Conservation (phyloP, 306 rosid genomes). For the Trifolium fragiferum region DNA sequence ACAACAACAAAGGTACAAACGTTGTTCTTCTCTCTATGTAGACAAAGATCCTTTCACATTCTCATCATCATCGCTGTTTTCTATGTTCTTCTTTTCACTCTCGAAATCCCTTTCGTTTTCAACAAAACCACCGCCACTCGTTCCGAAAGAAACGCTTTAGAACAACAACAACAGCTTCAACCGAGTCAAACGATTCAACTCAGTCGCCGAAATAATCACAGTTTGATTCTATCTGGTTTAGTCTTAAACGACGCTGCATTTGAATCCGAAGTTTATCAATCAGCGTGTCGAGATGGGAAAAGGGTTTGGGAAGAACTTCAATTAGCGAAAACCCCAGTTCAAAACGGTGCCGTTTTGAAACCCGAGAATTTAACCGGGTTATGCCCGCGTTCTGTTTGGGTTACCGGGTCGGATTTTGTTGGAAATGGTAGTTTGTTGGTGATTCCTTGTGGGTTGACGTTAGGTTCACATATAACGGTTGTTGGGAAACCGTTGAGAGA, state of each 20-base stretch:
- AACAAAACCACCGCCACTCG: constrained; percentile 45
- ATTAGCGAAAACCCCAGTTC: constrained; percentile 35
- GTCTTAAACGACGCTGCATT: constrained; percentile 56
- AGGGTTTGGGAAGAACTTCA: constrained; percentile 61
- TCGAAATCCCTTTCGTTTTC: constrained; percentile 82
- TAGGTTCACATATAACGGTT: constrained; percentile 81
- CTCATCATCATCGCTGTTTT: constrained; percentile 58
- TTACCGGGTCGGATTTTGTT: constrained; percentile 61
- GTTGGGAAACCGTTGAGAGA: constrained; percentile 71
- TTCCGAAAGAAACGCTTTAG: constrained; percentile 42
- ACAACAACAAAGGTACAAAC: constrained; percentile 40
- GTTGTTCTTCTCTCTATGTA: constrained; percentile 49
- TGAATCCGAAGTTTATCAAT: constrained; percentile 59
- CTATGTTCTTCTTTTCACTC: constrained; percentile 59
- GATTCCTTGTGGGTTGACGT: constrained; percentile 88
- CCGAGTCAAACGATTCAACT: background rate
- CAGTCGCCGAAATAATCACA: constrained; percentile 19
- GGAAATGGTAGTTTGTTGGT: constrained; percentile 56
- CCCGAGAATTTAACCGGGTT: constrained; percentile 47
- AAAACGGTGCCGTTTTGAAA: background rate
- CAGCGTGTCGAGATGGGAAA: constrained; percentile 64
- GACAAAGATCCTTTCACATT: constrained; percentile 78
- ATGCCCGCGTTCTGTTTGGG: constrained; percentile 66
- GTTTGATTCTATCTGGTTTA: constrained; percentile 55
- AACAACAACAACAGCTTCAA: constrained; percentile 36